A percentile compares a stretch with the other conserved stretches of the same genome.
Conservation (phyloP, 768 basidiomycete species). For the Saitozyma sp. region DNA sequence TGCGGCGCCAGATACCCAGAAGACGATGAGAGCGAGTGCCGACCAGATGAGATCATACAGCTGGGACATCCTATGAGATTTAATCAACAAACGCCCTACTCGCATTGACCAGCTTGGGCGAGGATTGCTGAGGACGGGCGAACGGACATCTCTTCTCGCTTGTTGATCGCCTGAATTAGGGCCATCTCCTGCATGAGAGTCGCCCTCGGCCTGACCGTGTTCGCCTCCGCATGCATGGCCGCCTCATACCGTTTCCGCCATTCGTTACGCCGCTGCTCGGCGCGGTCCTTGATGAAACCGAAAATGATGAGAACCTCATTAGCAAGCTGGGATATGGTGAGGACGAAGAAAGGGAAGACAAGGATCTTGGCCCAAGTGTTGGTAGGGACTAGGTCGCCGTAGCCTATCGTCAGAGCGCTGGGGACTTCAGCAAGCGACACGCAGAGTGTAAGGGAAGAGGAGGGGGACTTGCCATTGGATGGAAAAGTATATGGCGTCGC, state of each 20-base stretch:
- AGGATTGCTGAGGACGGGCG: neutral
- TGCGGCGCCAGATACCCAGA: conserved; percentile 52
- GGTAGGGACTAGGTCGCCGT: conserved; percentile 34
- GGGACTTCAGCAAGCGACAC: too few relatives aligned
- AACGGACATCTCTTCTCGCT: conserved; percentile 44
- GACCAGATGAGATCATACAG: conserved; percentile 46
- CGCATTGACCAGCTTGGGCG: too few relatives aligned
- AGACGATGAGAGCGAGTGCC: conserved; percentile 39
- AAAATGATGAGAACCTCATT: conserved; percentile 48
- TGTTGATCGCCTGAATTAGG: conserved; percentile 47
- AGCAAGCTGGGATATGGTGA: conserved; percentile 50
- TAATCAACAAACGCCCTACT: neutral
- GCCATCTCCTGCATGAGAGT: conserved; percentile 48
- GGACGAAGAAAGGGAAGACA: conserved; percentile 46
- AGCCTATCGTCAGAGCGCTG: conserved; percentile 37
- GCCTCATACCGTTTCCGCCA: conserved; percentile 46
- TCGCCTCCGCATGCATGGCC: conserved; percentile 37
- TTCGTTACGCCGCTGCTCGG: conserved; percentile 27
- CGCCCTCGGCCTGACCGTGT: conserved; percentile 28
- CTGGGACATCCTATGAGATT: conserved; percentile 33
- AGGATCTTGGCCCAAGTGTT: conserved; percentile 38
- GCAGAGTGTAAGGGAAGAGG: too few relatives aligned
- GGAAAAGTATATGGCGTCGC: conserved; percentile 23
- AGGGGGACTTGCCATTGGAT: neutral
- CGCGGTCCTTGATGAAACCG: conserved; percentile 36